Base-by-base conservation (phyloP, 2,329 filamentous ascomycete species). In the Didymella segeticola region DNA sequence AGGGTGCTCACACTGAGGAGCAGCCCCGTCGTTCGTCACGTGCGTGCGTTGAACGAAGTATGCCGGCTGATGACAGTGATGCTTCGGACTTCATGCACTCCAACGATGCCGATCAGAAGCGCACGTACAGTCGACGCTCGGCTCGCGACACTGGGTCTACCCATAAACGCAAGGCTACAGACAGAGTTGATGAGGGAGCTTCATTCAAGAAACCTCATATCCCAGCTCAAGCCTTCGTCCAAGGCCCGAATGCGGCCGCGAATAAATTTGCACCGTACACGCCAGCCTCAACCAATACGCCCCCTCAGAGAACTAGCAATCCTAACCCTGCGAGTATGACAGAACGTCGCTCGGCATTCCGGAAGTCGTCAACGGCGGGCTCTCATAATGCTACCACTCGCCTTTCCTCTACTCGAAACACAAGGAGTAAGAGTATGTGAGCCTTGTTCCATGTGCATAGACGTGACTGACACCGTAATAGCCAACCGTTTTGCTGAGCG, bases 381-480 rank as follows among this genome's bases (percentile, higher is more conserved):
- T 41, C 46, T 15, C 39, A 45, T 10, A 4, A 9, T 27, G 17
- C 12, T 27, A 20, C 19, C 5, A 29, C 30, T 36, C 29, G 36
- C 4, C 41, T 46, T 3, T 50, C 53, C 6, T 50, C 53, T 22
- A 38, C 41, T 33, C 53, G 53, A 12, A 46, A 42, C 15, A 56
- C 46, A 26, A 34, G 42, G 8, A 56, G 47, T 14, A 50, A 47
- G 34, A 37, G 53, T 56, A 15, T 9, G 53, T 29, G 11, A 10
- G 2, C 4, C 29, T 9, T 30, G 2, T 10, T 3, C 9, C 23
- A 8, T 3, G 15, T n/a, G 8, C 3, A 15, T 7, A 8, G 27
- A 2, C 12, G 12, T 47, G 5, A 27, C 42, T 50, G 30, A 47
- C 15, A 7, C 3, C 7, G 20, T 25, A 29, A 6, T 22, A 47